These are phyloP conservation scores for Musa schizocarpa DNA, from an alignment of 176 grass and related monocot species.

Conservation along the genomic window DNA sequence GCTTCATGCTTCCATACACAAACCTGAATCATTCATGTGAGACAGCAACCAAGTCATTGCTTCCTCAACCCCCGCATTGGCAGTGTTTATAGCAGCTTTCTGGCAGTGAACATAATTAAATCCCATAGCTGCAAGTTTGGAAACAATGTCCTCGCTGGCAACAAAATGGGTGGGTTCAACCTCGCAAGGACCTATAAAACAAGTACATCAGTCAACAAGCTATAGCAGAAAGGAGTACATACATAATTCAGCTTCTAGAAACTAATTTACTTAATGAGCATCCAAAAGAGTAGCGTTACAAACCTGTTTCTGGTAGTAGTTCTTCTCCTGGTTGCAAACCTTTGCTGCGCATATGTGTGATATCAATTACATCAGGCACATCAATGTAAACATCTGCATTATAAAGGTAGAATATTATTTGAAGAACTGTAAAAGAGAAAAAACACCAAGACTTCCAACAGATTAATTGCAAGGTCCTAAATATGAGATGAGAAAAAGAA, in stretches of 20 bases:
- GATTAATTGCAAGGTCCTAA: no score
- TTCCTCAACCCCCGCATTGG: constrained; percentile 79
- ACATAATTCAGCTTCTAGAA: neutral
- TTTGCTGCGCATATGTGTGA: constrained; percentile 83
- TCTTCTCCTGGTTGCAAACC: constrained; percentile 92
- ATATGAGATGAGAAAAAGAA: neutral
- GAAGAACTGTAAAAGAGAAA: neutral
- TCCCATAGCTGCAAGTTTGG: constrained; percentile 82
- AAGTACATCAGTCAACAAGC: neutral
- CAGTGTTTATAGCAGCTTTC: constrained; percentile 91
- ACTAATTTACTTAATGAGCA: neutral
- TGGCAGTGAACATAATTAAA: constrained; percentile 94
- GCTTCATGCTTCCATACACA: neutral
- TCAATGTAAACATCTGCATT: constrained; percentile 92
- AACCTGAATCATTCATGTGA: constrained; percentile 94
- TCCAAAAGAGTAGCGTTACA: neutral
- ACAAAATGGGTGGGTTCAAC: constrained; percentile 37
- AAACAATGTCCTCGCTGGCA: constrained; percentile 78
- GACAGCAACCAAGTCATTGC: constrained; percentile 92
- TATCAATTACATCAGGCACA: constrained; percentile 85
- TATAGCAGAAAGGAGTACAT: neutral
- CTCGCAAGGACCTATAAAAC: constrained; percentile 40
- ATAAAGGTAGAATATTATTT: neutral
- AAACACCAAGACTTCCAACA: neutral
- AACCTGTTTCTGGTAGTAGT: constrained; percentile 82